These are phyloP conservation scores for Annulohypoxylon truncatum DNA, from an alignment of 2,329 filamentous ascomycete genomes.

Conservation along the genomic window DNA sequence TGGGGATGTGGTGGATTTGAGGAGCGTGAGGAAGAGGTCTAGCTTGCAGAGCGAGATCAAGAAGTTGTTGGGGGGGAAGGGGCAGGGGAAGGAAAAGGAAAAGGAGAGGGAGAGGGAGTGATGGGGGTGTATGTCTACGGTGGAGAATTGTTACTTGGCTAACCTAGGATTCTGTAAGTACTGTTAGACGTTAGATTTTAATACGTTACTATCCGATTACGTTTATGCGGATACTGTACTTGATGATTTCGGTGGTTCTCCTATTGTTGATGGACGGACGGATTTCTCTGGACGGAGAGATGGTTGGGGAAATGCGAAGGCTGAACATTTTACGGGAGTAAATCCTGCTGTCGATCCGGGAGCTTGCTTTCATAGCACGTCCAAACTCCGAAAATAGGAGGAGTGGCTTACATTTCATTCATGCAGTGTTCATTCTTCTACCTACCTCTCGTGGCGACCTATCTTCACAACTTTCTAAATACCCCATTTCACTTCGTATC, in stretches of 20 bases:
- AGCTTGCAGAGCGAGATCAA: conserved; percentile 37
- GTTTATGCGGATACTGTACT: background rate
- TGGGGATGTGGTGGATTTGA: conserved; percentile 23
- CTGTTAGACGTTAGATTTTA: conserved; percentile 9
- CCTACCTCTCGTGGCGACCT: no score
- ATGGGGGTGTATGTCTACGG: background rate
- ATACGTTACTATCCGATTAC: background rate
- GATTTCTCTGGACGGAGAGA: background rate
- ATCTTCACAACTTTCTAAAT: background rate
- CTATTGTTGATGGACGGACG: background rate
- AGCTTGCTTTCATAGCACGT: no score
- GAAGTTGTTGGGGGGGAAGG: conserved; percentile 28
- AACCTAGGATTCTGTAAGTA: background rate
- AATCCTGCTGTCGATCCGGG: background rate
- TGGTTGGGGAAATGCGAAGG: background rate
- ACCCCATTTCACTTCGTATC: background rate
- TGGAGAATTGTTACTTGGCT: background rate
- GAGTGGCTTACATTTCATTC: no score
- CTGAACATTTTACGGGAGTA: background rate
- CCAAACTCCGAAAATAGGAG: no score
- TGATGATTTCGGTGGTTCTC: background rate
- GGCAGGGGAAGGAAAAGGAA: background rate
- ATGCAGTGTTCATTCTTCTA: no score
- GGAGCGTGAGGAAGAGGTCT: conserved; percentile 30
- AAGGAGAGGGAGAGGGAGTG: background rate